These are phyloP conservation scores for Populus hybrid DNA, from an alignment of 441 rosid species.

Conservation along the genomic window DNA sequence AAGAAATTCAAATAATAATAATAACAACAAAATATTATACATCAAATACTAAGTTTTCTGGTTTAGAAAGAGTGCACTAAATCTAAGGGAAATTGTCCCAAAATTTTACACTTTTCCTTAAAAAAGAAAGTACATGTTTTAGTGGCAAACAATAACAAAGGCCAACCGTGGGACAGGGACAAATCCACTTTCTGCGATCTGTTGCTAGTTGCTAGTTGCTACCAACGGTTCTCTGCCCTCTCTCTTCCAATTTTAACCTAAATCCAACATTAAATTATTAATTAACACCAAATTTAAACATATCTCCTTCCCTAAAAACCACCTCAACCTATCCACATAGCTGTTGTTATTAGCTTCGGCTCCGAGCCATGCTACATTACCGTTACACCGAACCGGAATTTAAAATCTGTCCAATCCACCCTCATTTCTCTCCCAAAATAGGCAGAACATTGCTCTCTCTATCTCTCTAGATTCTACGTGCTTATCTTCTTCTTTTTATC, in stretches of 20 bases:
- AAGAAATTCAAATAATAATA: no score
- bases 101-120: no score
- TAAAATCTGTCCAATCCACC: conserved; percentile 15
- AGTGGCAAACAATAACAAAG: neutral
- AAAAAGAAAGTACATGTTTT: no score
- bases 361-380: conserved; percentile 41
- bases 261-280: no score
- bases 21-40: no score
- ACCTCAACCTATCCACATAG: neutral
- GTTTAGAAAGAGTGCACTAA: no score
- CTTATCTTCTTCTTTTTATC: no score
- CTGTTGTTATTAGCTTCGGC: conserved; percentile 27
- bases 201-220: neutral
- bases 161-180: neutral
- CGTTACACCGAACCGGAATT: conserved; percentile 53
- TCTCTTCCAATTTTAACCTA: neutral
- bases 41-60: no score
- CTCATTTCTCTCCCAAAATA: neutral
- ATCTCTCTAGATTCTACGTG: neutral
- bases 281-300: neutral
- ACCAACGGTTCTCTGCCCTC: no score
- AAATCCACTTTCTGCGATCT: neutral
- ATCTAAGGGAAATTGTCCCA: no score
- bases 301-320: neutral
- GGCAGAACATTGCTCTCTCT: neutral